Evolutionary conservation across 2,329 filamentous ascomycete species (phyloP).

Genomic region (Xylaria sp.): DNA sequence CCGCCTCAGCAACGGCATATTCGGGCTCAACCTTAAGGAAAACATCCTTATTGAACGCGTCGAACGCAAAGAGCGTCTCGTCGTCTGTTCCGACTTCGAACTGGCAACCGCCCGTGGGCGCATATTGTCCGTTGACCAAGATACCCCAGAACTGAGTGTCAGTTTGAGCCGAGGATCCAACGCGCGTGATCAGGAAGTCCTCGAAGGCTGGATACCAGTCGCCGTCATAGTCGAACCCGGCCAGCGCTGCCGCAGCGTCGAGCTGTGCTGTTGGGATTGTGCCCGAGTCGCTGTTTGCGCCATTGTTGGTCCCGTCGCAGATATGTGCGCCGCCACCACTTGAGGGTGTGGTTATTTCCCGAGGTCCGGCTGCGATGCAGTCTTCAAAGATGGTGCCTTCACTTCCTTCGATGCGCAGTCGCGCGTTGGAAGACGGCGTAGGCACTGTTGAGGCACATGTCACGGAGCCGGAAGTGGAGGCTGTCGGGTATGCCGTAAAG

Average conservation of each 20-base stretch:
- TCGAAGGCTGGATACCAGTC: neutral
- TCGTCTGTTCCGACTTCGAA: constrained; percentile 2
- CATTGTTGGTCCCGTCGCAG: constrained; percentile 21
- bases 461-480: constrained; percentile 3
- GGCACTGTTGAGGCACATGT: constrained; percentile 5
- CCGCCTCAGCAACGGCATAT: constrained; percentile 10
- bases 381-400: constrained; percentile 24
- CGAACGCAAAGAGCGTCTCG: constrained; percentile 21
- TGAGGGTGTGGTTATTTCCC: neutral
- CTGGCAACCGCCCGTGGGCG: constrained; percentile 15
- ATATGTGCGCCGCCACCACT: constrained; percentile 2
- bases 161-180: constrained; percentile 6
- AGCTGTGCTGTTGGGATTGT: constrained; percentile 9
- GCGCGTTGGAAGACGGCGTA: constrained; percentile 8
- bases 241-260: constrained; percentile 1
- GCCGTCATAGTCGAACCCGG: constrained; percentile 16
- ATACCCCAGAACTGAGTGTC: constrained; percentile 12
- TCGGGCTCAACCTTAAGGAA: constrained; percentile 8
- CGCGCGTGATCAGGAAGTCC: constrained; percentile 14
- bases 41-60: constrained; percentile 9
- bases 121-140: constrained; percentile 7
- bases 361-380: constrained; percentile 9
- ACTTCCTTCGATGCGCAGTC: constrained; percentile 10
- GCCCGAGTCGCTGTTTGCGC: constrained; percentile 1
- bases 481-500: constrained; percentile 8